Percentiles rank a stretch among this genome's conserved stretches.
These are phyloP conservation scores for Cladosporium sp. DNA, from an alignment of 2,329 filamentous ascomycete genomes.

Conservation along the genomic window DNA sequence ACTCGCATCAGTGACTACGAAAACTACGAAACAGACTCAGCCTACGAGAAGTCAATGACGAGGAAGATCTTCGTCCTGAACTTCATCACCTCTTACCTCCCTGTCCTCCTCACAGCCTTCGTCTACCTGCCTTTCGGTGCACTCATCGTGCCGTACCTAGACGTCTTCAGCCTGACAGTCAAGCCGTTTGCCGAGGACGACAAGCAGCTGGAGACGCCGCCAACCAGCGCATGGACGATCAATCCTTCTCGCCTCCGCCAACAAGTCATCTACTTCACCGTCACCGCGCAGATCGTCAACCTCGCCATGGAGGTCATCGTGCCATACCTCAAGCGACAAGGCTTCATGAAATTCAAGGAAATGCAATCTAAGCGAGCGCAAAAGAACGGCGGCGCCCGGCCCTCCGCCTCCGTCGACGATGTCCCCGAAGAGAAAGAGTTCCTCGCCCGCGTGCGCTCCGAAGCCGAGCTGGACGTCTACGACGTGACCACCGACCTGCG, in stretches of 20 bases:
- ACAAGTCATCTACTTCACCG: conserved; percentile 93
- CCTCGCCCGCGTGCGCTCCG: conserved; percentile 72
- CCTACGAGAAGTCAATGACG: conserved; percentile 77
- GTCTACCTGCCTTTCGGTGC: conserved; percentile 91
- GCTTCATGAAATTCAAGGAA: conserved; percentile 74
- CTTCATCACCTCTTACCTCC: conserved; percentile 93
- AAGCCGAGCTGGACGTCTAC: conserved; percentile 78
- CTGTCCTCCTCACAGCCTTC: conserved; percentile 88
- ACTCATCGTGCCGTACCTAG: conserved; percentile 77
- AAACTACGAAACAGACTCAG: conserved; percentile 87
- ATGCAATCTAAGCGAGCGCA: conserved; percentile 58
- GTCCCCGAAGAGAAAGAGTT: conserved; percentile 74
- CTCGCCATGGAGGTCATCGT: conserved; percentile 80
- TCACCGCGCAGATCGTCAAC: conserved; percentile 88
- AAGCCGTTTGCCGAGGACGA: conserved; percentile 72
- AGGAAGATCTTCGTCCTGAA: conserved; percentile 94
- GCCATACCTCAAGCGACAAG: conserved; percentile 76
- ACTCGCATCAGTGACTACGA: conserved; percentile 75
- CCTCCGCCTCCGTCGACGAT: conserved; percentile 53
- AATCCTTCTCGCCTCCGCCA: conserved; percentile 79
- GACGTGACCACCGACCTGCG: conserved; percentile 87
- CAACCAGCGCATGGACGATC: conserved; percentile 61
- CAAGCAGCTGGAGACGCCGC: conserved; percentile 58
- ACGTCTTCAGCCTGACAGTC: conserved; percentile 73
- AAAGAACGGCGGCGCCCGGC: conserved; percentile 49